These are phyloP conservation scores for Copromyces sp. DNA, from an alignment of 495 filamentous ascomycete genomes.

Conservation along the genomic window DNA sequence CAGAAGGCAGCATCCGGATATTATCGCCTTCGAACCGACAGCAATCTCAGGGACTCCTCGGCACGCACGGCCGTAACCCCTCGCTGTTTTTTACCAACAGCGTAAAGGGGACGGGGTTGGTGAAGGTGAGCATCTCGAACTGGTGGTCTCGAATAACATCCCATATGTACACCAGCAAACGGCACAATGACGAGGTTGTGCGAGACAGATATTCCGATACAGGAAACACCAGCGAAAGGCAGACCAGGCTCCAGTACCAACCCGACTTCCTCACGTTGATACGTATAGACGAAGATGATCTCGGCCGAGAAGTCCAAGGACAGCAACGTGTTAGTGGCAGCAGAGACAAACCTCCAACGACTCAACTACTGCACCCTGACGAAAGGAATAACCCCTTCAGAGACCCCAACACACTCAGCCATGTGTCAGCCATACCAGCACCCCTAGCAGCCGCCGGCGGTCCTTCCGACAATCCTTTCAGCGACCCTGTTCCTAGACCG, in stretches of 20 bases:
- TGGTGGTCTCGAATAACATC: conserved; percentile 34
- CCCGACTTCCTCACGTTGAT: conserved; percentile 32
- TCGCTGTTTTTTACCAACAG: conserved; percentile 12
- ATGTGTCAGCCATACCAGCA: conserved; percentile 27
- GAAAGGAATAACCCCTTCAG: conserved; percentile 31
- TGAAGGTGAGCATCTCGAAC: conserved; percentile 27
- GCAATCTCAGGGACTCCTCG: conserved; percentile 35
- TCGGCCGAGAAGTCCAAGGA: conserved; percentile 24
- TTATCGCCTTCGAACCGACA: conserved; percentile 13
- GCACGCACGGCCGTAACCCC: conserved; percentile 28
- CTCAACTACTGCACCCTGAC: conserved; percentile 19
- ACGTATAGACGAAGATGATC: conserved; percentile 27
- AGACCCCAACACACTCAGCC: conserved; percentile 31
- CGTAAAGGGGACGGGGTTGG: conserved; percentile 5
- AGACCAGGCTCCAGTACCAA: conserved; percentile 16
- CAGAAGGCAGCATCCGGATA: conserved; percentile 41
- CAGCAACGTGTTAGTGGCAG: not conserved
- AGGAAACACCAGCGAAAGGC: conserved; percentile 14
- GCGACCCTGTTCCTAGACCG: conserved; percentile 29
- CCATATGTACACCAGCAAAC: conserved; percentile 27
- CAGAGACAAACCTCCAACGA: not conserved
- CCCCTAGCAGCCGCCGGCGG: conserved; percentile 18
- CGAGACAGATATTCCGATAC: conserved; percentile 10
- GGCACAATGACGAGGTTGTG: conserved; percentile 5
- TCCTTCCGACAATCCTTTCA: conserved; percentile 30